Evolutionary conservation across 129 eudicot genomes (phyloP).

Genomic region (Chrysanthemum makinoi): DNA sequence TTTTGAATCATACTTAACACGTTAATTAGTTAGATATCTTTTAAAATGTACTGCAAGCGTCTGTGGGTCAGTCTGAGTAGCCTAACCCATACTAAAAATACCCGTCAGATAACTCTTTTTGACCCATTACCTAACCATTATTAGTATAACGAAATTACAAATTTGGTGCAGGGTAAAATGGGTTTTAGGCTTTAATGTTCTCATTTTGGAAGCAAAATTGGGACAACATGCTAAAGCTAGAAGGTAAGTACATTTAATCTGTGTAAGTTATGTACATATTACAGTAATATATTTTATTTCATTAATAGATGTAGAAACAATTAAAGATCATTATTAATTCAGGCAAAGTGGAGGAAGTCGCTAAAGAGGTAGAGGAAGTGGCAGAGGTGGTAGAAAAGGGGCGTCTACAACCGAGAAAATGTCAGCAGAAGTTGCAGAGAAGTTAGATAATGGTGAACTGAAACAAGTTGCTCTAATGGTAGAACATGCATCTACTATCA

Average conservation of each 20-base stretch:
- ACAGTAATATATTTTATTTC: conserved; percentile 12
- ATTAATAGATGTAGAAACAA: not conserved
- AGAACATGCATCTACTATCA: conserved; percentile 48
- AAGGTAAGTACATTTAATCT: conserved; percentile 44
- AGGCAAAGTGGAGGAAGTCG: conserved; percentile 54
- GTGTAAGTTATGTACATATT: not conserved
- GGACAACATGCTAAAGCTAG: conserved; percentile 41
- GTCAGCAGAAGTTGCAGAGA: conserved; percentile 49
- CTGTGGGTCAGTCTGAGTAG: too few relatives aligned
- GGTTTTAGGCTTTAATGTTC: conserved; percentile 51
- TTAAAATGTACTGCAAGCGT: too few relatives aligned
- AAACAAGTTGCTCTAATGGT: conserved; percentile 48
- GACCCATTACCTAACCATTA: conserved; percentile 4
- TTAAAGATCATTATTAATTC: conserved; percentile 1
- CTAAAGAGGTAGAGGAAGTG: conserved; percentile 51
- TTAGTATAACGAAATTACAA: not conserved
- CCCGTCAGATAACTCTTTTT: too few relatives aligned
- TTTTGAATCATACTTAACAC: too few relatives aligned
- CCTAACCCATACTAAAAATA: not conserved
- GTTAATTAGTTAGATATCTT: too few relatives aligned
- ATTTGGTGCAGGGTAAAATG: conserved; percentile 46
- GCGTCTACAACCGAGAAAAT: conserved; percentile 55
- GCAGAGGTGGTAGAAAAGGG: conserved; percentile 62
- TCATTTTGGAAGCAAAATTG: conserved; percentile 52
- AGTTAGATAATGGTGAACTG: conserved; percentile 44